Base-by-base conservation (phyloP, 208 protist species). In the Leishmania turanica region DNA sequence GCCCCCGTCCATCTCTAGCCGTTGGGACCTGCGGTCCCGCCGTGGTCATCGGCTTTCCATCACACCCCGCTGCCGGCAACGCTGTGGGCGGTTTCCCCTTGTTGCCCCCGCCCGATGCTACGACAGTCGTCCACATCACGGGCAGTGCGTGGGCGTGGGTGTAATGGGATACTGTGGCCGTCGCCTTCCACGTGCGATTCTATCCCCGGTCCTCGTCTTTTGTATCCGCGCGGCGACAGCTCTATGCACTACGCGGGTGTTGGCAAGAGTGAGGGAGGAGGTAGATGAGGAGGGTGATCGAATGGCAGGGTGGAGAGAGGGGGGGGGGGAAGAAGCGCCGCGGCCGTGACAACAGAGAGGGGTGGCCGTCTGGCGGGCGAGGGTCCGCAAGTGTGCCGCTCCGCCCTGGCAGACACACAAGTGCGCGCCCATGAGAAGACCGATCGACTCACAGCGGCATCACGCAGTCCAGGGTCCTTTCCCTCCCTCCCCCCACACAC, bases 1-100 rank as follows among this genome's bases (percentile, higher is more conserved):
- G 64, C 84, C 87, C 87, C 69, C 40, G 56, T 15, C 66, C 75
- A 9, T 69, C 49, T 42, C 1, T 56, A 7, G 40, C 31, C 15
- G 13, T 65, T 24, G 47, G 27, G 1, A 2, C 31, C 27, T 45
- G 64, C 8, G 31, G 11, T 1, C 3, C 24, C 1, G 42, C 68
- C 42, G 24, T 70, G 31, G 37, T 49, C 42, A 51, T 15, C 24
- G 45, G 7, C 7, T n/a, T 72, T 15, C 27, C 68, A 27, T 24
- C 42, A n/a, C 24, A 31, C 68, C 7, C 45, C 42, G 4, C 24
- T 2, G 68, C 9, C 8, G 45, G 11, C 45, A 49, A 49, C 45
- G 45, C 21, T 31, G 54, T n/a, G 49, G 54, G 2, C 9, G 17
- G 34, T 40, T 49, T 77, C 7, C 37, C 34, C 3, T 56, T 62